A percentile compares a stretch with the other conserved stretches of the same genome.
Conservation (phyloP, 768 basidiomycete species). For the Baorangia bicolor region DNA sequence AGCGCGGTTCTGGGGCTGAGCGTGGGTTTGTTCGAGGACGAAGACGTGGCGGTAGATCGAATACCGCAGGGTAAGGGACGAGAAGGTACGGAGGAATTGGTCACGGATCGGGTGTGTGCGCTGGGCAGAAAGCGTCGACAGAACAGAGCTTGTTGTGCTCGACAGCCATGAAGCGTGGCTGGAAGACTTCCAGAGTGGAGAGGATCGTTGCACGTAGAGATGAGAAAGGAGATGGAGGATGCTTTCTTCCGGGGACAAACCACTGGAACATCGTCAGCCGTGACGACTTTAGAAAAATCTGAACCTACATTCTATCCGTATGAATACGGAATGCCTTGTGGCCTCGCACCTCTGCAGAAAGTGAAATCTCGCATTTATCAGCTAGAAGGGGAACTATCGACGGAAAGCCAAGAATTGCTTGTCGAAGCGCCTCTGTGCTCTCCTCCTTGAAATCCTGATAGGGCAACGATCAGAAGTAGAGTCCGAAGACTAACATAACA, state of each 20-base stretch:
- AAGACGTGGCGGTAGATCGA: constrained; percentile 75
- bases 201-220: constrained; percentile 81
- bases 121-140: constrained; percentile 31
- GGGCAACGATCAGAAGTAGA: background rate
- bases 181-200: constrained; percentile 79
- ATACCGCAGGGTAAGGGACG: constrained; percentile 40
- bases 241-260: constrained; percentile 37
- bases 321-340: constrained; percentile 69
- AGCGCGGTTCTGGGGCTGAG: constrained; percentile 36
- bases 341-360: constrained; percentile 56
- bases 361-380: constrained; percentile 74
- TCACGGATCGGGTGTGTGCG: constrained; percentile 32
- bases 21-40: constrained; percentile 63
- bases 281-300: background rate
- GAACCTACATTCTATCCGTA: constrained; percentile 60
- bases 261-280: constrained; percentile 28
- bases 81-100: constrained; percentile 39
- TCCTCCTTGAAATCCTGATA: constrained; percentile 46
- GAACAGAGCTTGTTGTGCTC: constrained; percentile 44
- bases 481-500: background rate
- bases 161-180: constrained; percentile 65
- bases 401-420: constrained; percentile 79
- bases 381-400: constrained; percentile 78
- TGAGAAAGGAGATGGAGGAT: constrained; percentile 81
- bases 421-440: constrained; percentile 66